These are phyloP conservation scores for Leccinum pallidistipes DNA, from an alignment of 1,284 basidiomycete genomes.

Conservation along the genomic window DNA sequence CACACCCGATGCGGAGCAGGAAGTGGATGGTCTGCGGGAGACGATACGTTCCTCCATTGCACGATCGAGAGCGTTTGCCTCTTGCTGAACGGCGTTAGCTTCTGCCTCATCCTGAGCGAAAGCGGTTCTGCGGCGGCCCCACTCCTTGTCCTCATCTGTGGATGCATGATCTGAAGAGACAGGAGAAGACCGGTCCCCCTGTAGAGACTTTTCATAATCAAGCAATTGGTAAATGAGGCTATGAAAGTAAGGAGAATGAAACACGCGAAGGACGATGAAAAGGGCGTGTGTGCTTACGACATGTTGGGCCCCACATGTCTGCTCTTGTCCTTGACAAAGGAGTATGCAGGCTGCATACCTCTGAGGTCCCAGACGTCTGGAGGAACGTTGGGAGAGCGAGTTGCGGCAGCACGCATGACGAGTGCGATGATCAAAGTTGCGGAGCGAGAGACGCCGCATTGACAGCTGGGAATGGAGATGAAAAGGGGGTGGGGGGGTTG, in stretches of 20 bases:
- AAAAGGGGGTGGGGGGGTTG: conserved; percentile 11
- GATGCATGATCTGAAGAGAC: conserved; percentile 51
- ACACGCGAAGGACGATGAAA: conserved; percentile 24
- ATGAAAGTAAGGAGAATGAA: conserved; percentile 22
- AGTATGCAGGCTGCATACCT: conserved; percentile 93
- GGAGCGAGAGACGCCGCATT: conserved; percentile 94
- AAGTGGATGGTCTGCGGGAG: conserved; percentile 68
- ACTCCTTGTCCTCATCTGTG: conserved; percentile 77
- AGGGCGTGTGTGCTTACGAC: conserved; percentile 63
- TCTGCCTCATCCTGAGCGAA: conserved; percentile 55
- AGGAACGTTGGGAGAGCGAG: conserved; percentile 63
- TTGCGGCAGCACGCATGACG: conserved; percentile 90
- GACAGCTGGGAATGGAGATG: conserved; percentile 62
- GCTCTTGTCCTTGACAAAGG: conserved; percentile 87
- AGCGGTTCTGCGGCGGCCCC: conserved; percentile 67
- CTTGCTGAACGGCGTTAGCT: conserved; percentile 60
- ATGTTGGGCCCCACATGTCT: conserved; percentile 93
- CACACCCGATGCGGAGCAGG: conserved; percentile 60
- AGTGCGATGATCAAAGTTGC: conserved; percentile 93
- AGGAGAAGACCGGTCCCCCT: conserved; percentile 49
- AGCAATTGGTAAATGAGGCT: conserved; percentile 96
- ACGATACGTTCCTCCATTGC: conserved; percentile 81
- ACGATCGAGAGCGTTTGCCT: conserved; percentile 74
- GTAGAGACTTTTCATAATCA: conserved; percentile 87
- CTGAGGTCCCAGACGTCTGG: conserved; percentile 77